Base-by-base conservation (phyloP, 768 basidiomycete genomes). In the Suillus luteus region DNA sequence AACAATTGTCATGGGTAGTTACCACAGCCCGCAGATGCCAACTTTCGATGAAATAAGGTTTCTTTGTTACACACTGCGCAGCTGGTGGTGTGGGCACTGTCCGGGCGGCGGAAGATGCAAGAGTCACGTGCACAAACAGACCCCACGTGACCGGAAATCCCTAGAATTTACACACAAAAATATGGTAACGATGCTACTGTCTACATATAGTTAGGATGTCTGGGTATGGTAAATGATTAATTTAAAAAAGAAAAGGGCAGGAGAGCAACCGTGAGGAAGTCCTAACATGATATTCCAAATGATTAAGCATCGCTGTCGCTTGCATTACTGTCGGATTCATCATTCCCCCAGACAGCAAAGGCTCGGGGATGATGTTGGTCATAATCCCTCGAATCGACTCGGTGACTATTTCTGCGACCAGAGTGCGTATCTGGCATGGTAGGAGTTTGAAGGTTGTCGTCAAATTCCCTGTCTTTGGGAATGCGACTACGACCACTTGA, bases 311-410 rank as follows among this genome's bases (percentile, higher is more conserved):
- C 88, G 59, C 83, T 87, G 69, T 93, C 92, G 66, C 91, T 93
- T 15, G 91, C 82, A 70, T 88, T 89, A 72, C 90, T 92, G 68
- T 95, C 93, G 62, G 90, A 93, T 75, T 94, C 93, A 71, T 95
- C 93, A 46, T 92, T 89, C 0, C 93, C 93, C 86, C 87, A 92
- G 12, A 92, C 91, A 22, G 93, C 93, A 70, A 95, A 95, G 9
- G 90, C 88, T 41, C 85, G 80, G 54, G 74, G 82, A 37, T 72
- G 71, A 33, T 75, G 72, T 41, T 69, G 70, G 22, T 73, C 72
- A 33, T 62, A 62, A 37, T 72, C 76, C 58, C 33, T 70, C 48
- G 55, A 52, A 46, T 41, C 65, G 5, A n/a, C 60, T 59, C 67
- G 62, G 1, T 69, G 69, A 58, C 63, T 40, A 2, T 33, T 57